phyloP scores from a whole-genome alignment of 1,284 basidiomycete genomes.

The Hemileia vastatrix region DNA sequence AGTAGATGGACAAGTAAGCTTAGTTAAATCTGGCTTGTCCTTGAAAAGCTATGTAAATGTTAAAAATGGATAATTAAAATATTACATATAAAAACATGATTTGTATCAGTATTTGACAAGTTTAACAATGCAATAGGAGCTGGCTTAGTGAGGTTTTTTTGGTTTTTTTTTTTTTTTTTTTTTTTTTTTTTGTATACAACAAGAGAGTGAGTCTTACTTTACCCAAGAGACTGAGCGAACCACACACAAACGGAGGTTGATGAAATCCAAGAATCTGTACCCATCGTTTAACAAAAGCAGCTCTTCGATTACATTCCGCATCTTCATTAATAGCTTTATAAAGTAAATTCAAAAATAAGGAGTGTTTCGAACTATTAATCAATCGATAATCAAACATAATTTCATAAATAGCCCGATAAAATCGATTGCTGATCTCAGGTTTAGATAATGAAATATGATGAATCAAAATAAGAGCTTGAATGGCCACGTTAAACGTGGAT shows the following conservation, averaged over 20 bases:
- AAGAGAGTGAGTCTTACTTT: slow-evolving; percentile 43
- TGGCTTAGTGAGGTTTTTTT: neutral
- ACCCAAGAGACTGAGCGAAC: slow-evolving; percentile 59
- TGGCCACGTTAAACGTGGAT: slow-evolving; percentile 86
- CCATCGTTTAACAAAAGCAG: slow-evolving; percentile 76
- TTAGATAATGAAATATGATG: slow-evolving; percentile 59
- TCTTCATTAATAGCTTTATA: slow-evolving; percentile 88
- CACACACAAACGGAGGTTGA: slow-evolving; percentile 80
- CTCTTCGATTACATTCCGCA: slow-evolving; percentile 56
- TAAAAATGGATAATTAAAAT: neutral
- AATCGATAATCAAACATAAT: slow-evolving; percentile 77
- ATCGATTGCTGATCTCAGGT: slow-evolving; percentile 62
- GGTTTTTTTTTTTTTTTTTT: no score
- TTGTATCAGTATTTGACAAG: neutral
- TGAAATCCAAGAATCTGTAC: slow-evolving; percentile 69
- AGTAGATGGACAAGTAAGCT: neutral
- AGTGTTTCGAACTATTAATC: slow-evolving; percentile 77
- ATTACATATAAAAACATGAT: neutral
- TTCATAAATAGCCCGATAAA: slow-evolving; percentile 82
- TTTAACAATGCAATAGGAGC: neutral
- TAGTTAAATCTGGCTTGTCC: slow-evolving; percentile 4
- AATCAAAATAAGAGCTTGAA: slow-evolving; percentile 87
- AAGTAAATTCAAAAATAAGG: slow-evolving; percentile 91
- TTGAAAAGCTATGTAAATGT: neutral
- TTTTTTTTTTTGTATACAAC: neutral